phyloP scores from a whole-genome alignment of 2,329 filamentous ascomycete genomes.

The Epichloe coenophiala region DNA sequence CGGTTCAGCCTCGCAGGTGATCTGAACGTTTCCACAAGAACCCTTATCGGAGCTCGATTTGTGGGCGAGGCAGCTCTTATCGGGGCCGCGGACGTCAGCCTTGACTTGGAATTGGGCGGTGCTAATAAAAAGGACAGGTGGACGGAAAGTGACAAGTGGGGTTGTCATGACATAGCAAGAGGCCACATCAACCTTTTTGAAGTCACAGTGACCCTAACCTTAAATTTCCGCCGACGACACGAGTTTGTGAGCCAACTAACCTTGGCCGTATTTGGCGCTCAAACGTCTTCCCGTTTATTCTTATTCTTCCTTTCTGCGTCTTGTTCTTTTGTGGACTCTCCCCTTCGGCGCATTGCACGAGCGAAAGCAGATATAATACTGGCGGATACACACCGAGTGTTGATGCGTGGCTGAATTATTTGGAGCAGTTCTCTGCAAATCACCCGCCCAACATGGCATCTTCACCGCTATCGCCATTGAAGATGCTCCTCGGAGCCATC shows the following conservation, averaged over 20 bases:
- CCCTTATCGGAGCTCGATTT: conserved; percentile 4
- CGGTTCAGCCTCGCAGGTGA: neutral
- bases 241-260: neutral
- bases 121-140: neutral
- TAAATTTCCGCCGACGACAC: neutral
- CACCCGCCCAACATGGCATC: conserved; percentile 21
- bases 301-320: too few species aligned
- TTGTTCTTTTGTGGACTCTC: too few species aligned
- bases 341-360: neutral
- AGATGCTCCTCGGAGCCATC: conserved; percentile 24
- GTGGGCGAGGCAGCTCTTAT: conserved; percentile 4
- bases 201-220: neutral
- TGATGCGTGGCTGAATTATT: neutral
- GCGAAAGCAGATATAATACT: neutral
- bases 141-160: neutral
- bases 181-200: conserved; percentile 22
- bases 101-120: neutral
- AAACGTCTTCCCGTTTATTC: too few species aligned
- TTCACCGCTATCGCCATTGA: conserved; percentile 21
- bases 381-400: neutral
- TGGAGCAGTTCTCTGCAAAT: conserved; percentile 4
- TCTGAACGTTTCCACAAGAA: neutral
- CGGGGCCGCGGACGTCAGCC: neutral
- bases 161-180: conserved; percentile 10
- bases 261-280: too few species aligned